Evolutionary conservation across 345 rosid species (phyloP), one percentile per base, ranked within the genome.

Genomic region (Eutrema yunnanense): DNA sequence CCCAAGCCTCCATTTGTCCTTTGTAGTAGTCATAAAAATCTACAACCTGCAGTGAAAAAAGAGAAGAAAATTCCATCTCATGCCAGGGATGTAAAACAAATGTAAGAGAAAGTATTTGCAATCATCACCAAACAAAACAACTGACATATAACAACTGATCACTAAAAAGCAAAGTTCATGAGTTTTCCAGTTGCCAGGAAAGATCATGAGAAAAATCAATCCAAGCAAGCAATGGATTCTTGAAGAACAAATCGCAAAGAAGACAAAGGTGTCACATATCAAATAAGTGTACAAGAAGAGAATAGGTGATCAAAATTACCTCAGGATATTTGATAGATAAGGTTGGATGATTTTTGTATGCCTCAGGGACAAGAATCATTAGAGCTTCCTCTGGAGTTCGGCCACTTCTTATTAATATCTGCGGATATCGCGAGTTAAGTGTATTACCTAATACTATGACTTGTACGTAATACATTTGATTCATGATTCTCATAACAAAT

Each of bases 1-100:
- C 99, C 99, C 99, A 95, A 81, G 99, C 83, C 84, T 95, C 99
- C 99, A 95, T 95, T 79, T 95, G 99, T 75, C 99, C 97, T 80
- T 95, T 95, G 89, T 95, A 95, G 69, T 91, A 95, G 78, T 95
- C 96, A 80, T 89, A 95, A 75, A 95, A 95, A 67, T 95, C 96
- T 67, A 88, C 57, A 82, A 87, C 92, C 98, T 93, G 74, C 2
- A 65, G 73, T 61, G 22, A 11, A 34, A 34, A 34, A 8, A n/a
- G 5, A 53, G 13, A 41, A 41, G 14, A 36, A 41, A 59, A 59
- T 5, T 59, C 16, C 9, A 60, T 40, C 48, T 19, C 48, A 59
- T 59, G 40, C 22, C 41, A 33, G 41, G 7, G 26, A 55, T 33
- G 22, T 55, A 6, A 33, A 32, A 12, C 34, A 52, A 10, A 30